phyloP scores from a whole-genome alignment of 306 rosid genomes.

The Sicyos baderoa region DNA sequence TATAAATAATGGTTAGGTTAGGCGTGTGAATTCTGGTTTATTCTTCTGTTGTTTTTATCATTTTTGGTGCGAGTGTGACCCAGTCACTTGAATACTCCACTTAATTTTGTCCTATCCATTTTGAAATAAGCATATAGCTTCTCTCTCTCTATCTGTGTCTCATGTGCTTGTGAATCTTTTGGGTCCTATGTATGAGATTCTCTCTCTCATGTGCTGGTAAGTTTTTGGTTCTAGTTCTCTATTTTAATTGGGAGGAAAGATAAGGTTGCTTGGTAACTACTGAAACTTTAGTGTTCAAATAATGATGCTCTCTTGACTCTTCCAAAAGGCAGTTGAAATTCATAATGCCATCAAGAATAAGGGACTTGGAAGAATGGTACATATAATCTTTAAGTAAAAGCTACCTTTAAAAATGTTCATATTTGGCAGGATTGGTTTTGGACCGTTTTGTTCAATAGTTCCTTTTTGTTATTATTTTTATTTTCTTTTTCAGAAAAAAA shows the following conservation, averaged over 20 bases:
- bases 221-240: not conserved
- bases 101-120: not conserved
- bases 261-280: slow-evolving; percentile 11
- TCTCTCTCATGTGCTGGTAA: not conserved
- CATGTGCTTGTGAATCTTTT: slow-evolving; percentile 8
- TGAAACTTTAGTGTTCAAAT: not conserved
- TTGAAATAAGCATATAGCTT: slow-evolving; percentile 1
- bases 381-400: slow-evolving; percentile 7
- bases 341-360: not conserved
- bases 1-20: slow-evolving; percentile 10
- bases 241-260: slow-evolving; percentile 9
- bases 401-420: not conserved
- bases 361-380: not conserved
- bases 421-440: not conserved
- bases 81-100: slow-evolving; percentile 3
- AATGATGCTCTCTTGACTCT: not conserved
- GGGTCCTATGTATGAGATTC: not conserved
- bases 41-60: slow-evolving; percentile 1
- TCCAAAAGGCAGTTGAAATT: not conserved
- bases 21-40: slow-evolving; percentile 12
- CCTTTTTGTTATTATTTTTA: not conserved
- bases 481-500: not conserved
- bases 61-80: slow-evolving; percentile 15
- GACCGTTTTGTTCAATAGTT: not conserved
- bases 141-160: not conserved